Conservation (phyloP, 1,139 yeast genomes). For the Suhomyces wounanorum region DNA sequence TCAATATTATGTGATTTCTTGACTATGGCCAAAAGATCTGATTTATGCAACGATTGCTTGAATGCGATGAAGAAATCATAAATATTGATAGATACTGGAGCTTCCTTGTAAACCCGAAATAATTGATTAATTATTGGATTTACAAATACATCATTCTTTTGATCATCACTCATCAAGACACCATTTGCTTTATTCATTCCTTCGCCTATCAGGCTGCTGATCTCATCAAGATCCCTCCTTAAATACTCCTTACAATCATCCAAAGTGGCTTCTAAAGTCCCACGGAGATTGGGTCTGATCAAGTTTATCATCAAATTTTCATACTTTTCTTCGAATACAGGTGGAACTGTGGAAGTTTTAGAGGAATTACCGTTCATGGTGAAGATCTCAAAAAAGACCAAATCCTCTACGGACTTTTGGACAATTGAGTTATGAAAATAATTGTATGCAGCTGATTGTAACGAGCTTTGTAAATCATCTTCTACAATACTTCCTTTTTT, state of each 20-base stretch:
- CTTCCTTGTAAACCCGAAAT: conserved; percentile 76
- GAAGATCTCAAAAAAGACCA: conserved; percentile 42
- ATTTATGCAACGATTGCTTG: conserved; percentile 52
- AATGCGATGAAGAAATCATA: conserved; percentile 79
- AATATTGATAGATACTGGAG: conserved; percentile 71
- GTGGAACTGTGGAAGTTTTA: conserved; percentile 7
- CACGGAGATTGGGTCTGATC: conserved; percentile 41
- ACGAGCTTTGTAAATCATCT: neutral
- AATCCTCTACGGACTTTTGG: conserved; percentile 26
- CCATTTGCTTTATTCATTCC: neutral
- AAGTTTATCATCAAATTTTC: conserved; percentile 42
- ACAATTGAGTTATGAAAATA: conserved; percentile 23
- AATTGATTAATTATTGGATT: conserved; percentile 60
- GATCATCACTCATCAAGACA: neutral
- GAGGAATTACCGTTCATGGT: conserved; percentile 36
- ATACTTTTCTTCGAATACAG: conserved; percentile 38
- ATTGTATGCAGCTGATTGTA: conserved; percentile 1
- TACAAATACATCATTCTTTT: conserved; percentile 16
- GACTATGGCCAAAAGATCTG: conserved; percentile 27
- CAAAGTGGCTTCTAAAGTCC: conserved; percentile 33
- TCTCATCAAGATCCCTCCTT: conserved; percentile 17
- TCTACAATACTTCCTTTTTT: neutral
- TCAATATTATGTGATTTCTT: neutral
- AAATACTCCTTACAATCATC: conserved; percentile 35
- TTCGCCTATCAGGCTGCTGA: neutral